Base-by-base conservation (phyloP, 169 alveolate genomes). In the Plasmodium yoelii region DNA sequence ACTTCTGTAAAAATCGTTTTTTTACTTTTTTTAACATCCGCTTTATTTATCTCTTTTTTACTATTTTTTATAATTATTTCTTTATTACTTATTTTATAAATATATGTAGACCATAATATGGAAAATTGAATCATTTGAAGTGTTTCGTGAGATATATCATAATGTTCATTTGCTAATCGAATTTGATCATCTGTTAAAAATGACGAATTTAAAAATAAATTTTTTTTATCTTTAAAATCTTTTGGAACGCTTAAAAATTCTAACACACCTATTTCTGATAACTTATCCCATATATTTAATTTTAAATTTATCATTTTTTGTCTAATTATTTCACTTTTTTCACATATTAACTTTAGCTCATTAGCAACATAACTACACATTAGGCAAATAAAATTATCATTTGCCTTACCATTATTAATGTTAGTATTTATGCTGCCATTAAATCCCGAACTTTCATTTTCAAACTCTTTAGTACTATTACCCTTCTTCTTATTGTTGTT, bases 281-380 rank as follows among this genome's bases (percentile, higher is more conserved):
- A 18, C 19, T 69, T 84, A 51, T 70, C 74, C 91, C 91, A 84
- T 0, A 65, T 69, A 53, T 84, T 69, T 19, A 59, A 24, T 22
- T 84, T 84, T 19, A 84, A 63, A 34, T 64, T 69, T 7, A 69
- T 56, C 87, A 84, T 84, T 44, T 84, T 84, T 15, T 84, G 91
- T 13, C 91, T 55, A 10, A 84, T 55, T 7, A 84, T 69, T 47
- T 84, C 91, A 47, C 91, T 84, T 19, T 84, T 84, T 12, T 70
- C 75, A 22, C 91, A 84, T 0, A 84, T 73, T 10, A 70, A 5
- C 10, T 70, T 84, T 12, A 84, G 34, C 19, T 84, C 91, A 44
- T 84, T 84, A 0, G 91, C 91, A 44, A 84, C 91, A 34, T 84
- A 70, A 39, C 87, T 84, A 51, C 91, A 84, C 91, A 84, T 69